These are phyloP conservation scores for Eutrema heterophyllum DNA, from an alignment of 345 rosid species.

Conservation along the genomic window DNA sequence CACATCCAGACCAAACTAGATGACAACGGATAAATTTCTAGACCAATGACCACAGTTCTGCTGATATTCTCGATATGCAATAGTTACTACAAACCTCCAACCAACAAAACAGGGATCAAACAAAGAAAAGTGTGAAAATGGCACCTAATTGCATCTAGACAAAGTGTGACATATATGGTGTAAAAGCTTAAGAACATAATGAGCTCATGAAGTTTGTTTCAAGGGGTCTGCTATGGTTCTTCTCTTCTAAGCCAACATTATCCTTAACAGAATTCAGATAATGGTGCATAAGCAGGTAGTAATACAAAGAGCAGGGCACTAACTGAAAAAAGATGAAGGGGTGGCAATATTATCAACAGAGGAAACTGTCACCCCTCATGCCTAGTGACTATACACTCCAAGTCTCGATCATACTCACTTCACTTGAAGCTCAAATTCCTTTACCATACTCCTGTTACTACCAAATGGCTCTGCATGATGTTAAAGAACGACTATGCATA, in stretches of 20 bases:
- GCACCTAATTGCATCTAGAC: conserved; percentile 2
- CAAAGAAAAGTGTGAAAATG: not conserved
- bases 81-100: not conserved
- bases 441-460: not conserved
- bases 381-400: not conserved
- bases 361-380: not conserved
- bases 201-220: not conserved
- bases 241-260: not conserved
- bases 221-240: not conserved
- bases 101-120: conserved; percentile 9
- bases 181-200: not conserved
- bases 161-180: not conserved
- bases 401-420: not conserved
- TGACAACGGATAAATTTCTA: conserved; percentile 48
- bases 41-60: not conserved
- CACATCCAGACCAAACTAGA: conserved; percentile 69
- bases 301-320: conserved; percentile 1
- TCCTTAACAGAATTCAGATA: conserved; percentile 6
- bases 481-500: conserved; percentile 1
- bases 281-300: not conserved
- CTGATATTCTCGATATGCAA: not conserved
- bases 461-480: not conserved
- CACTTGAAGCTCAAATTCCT: not conserved
- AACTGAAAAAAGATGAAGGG: not conserved
- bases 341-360: not conserved